These are phyloP conservation scores for Chaetothyriales sp. DNA, from an alignment of 2,329 filamentous ascomycete genomes.

Conservation along the genomic window DNA sequence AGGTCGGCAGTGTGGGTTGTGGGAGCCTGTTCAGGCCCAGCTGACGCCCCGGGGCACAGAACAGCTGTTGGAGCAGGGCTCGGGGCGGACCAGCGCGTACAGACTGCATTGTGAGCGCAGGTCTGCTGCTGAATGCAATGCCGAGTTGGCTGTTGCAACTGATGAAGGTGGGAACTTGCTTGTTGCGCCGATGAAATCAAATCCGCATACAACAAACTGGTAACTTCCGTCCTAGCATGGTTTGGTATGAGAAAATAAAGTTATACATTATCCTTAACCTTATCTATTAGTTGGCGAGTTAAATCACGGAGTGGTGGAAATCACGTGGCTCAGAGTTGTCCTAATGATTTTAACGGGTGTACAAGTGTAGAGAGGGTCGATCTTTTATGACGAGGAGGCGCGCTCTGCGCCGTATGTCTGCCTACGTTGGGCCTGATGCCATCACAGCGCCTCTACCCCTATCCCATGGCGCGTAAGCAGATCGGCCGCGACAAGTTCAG, in stretches of 20 bases:
- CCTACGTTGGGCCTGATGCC: too few species aligned
- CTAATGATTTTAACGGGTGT: too few species aligned
- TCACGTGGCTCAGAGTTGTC: too few species aligned
- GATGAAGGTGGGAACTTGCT: background rate
- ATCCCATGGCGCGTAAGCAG: constrained; percentile 20
- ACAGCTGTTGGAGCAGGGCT: constrained; percentile 6
- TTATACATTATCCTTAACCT: too few species aligned
- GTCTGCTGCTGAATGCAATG: background rate
- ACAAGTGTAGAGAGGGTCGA: too few species aligned
- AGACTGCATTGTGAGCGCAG: background rate
- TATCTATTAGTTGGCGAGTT: too few species aligned
- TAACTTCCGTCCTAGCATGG: too few species aligned
- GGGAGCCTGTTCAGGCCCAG: constrained; percentile 3
- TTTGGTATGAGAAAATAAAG: too few species aligned
- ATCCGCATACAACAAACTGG: background rate
- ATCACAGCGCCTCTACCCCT: too few species aligned
- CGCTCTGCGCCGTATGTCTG: too few species aligned
- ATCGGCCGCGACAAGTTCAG: constrained; percentile 54
- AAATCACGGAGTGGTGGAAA: too few species aligned
- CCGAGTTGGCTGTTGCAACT: background rate
- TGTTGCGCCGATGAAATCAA: background rate
- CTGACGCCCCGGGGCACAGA: constrained; percentile 1
- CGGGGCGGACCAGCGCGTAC: background rate
- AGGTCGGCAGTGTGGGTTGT: constrained; percentile 7
- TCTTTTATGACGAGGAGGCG: too few species aligned